Evolutionary conservation across 2,329 filamentous ascomycete genomes (phyloP).

Genomic region (Fusarium solani-melongenae): DNA sequence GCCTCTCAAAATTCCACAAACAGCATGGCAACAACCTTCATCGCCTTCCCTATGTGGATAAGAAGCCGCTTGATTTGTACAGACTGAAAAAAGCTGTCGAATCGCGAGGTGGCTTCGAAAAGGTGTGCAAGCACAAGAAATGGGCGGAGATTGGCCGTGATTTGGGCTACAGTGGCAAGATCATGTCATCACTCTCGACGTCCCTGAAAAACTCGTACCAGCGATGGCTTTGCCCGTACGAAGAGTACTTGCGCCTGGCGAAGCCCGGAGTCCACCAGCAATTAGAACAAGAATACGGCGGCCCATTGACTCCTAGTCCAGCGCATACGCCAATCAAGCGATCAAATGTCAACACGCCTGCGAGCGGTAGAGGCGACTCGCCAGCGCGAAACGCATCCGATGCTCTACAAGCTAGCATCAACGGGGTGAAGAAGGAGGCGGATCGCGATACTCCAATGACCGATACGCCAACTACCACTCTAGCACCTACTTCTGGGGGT

Average conservation of each 20-base stretch:
- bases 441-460: constrained; percentile 62
- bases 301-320: constrained; percentile 83
- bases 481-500: constrained; percentile 55
- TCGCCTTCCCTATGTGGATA: constrained; percentile 95
- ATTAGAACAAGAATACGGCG: constrained; percentile 91
- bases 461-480: constrained; percentile 54
- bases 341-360: constrained; percentile 69
- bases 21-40: constrained; percentile 95
- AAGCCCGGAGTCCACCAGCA: constrained; percentile 98
- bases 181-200: constrained; percentile 98
- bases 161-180: constrained; percentile 97
- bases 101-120: constrained; percentile 91
- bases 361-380: constrained; percentile 71
- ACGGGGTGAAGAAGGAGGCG: constrained; percentile 56
- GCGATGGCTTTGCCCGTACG: constrained; percentile 95
- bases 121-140: constrained; percentile 97
- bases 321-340: constrained; percentile 77
- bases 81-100: constrained; percentile 97
- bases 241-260: constrained; percentile 89
- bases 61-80: constrained; percentile 94
- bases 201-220: constrained; percentile 98
- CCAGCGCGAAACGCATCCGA: constrained; percentile 70
- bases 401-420: constrained; percentile 61
- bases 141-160: constrained; percentile 99
- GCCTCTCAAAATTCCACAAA: constrained; percentile 95